A percentile compares a stretch with the other conserved stretches of the same genome.
phyloP scores from a whole-genome alignment of 345 rosid genomes.

The Cardiospermum halicacabum region DNA sequence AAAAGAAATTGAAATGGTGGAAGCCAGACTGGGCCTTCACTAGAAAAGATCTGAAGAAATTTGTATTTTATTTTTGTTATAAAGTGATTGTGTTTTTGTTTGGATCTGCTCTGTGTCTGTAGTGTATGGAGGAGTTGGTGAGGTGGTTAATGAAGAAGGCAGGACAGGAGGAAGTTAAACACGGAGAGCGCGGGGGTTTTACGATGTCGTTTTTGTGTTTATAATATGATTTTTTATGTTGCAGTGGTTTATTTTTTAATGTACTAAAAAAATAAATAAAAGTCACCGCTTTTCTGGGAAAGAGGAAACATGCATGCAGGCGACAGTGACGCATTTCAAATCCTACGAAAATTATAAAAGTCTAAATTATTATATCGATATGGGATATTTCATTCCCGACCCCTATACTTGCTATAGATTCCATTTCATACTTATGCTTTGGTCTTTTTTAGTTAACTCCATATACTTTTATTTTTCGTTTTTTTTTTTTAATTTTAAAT shows the following conservation, averaged over 20 bases:
- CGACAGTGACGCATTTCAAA: background rate
- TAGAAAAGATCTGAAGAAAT: background rate
- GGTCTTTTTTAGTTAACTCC: too few relatives aligned
- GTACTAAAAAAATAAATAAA: background rate
- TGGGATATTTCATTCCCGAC: too few relatives aligned
- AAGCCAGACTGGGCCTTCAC: background rate
- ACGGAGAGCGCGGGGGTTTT: background rate
- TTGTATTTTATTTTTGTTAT: background rate
- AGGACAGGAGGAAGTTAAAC: background rate
- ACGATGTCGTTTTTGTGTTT: slow-evolving; percentile 1
- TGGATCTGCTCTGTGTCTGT: background rate
- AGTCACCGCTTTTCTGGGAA: background rate
- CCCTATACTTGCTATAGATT: too few relatives aligned
- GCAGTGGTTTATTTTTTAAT: background rate
- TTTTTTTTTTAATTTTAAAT: too few relatives aligned
- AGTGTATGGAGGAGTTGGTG: too few relatives aligned
- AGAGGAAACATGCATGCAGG: background rate
- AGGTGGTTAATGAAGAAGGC: background rate
- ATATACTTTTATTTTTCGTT: too few relatives aligned
- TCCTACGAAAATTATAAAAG: background rate
- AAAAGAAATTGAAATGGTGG: background rate
- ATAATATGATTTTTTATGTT: background rate
- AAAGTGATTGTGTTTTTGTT: background rate
- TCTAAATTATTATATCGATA: too few relatives aligned
- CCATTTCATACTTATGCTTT: too few relatives aligned